These are phyloP conservation scores for Rhynchospora breviuscula DNA, from an alignment of 176 grass and related monocot species.

Conservation along the genomic window DNA sequence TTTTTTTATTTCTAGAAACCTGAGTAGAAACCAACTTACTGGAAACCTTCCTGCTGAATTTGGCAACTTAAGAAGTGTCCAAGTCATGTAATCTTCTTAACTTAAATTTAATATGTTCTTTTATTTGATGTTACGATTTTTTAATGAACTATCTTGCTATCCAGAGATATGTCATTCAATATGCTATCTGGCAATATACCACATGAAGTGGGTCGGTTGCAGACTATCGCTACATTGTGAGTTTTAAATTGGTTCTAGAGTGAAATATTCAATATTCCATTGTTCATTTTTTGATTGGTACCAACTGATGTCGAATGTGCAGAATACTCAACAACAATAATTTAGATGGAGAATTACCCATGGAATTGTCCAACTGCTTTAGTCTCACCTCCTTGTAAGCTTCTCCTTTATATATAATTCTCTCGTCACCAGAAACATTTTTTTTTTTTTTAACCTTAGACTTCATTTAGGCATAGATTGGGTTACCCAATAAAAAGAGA, in stretches of 20 bases:
- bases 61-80: slow-evolving; percentile 82
- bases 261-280: not conserved
- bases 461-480: not conserved
- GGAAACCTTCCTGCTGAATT: slow-evolving; percentile 80
- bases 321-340: slow-evolving; percentile 97
- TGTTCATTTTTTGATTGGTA: slow-evolving; percentile 6
- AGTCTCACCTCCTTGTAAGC: slow-evolving; percentile 81
- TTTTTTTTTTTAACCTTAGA: not conserved
- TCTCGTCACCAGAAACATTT: not conserved
- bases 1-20: slow-evolving; percentile 42
- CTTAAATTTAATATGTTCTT: not conserved
- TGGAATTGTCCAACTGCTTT: slow-evolving; percentile 84
- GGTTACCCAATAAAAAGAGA: not conserved
- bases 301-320: not conserved
- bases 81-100: slow-evolving; percentile 73
- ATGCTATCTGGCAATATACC: slow-evolving; percentile 67
- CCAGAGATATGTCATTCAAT: slow-evolving; percentile 83
- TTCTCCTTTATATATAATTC: slow-evolving; percentile 9
- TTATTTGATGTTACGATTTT: not conserved
- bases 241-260: slow-evolving; percentile 30
- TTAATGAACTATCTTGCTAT: slow-evolving; percentile 23
- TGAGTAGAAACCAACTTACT: slow-evolving; percentile 80
- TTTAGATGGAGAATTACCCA: slow-evolving; percentile 79
- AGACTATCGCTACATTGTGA: slow-evolving; percentile 88
- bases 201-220: slow-evolving; percentile 83